These are phyloP conservation scores for Populus simonii DNA, from an alignment of 345 rosid genomes.

Conservation along the genomic window DNA sequence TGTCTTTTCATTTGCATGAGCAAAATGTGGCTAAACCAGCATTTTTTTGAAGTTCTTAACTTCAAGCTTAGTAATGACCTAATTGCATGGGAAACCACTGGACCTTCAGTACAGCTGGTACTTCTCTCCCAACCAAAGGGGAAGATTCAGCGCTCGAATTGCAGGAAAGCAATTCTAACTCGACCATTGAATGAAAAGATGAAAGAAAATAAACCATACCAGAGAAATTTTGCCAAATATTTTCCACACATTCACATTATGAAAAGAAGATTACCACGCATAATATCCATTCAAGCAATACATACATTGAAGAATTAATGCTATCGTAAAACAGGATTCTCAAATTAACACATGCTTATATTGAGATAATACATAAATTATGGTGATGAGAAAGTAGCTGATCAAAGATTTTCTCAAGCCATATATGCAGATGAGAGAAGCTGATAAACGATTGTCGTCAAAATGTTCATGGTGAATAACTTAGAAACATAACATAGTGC, in stretches of 20 bases:
- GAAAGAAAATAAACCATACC: neutral
- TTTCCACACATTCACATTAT: neutral
- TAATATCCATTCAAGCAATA: neutral
- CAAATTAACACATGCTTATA: neutral
- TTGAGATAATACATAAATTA: neutral
- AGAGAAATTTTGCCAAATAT: neutral
- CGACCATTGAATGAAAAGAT: neutral
- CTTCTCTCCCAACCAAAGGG: neutral
- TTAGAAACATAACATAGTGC: neutral
- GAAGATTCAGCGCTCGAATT: neutral
- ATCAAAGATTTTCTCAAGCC: neutral
- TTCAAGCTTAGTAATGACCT: neutral
- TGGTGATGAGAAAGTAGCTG: neutral
- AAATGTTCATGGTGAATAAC: neutral
- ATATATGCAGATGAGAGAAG: neutral
- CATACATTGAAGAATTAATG: neutral
- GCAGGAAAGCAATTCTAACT: neutral
- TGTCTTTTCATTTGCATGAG: neutral
- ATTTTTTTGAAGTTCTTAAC: neutral
- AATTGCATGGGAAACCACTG: neutral
- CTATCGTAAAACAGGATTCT: neutral
- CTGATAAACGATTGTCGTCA: neutral
- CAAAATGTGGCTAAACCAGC: neutral
- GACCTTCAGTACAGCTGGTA: neutral
- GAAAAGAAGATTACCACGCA: neutral